phyloP scores from a whole-genome alignment of 345 rosid genomes.

The Gossypium anomalum region DNA sequence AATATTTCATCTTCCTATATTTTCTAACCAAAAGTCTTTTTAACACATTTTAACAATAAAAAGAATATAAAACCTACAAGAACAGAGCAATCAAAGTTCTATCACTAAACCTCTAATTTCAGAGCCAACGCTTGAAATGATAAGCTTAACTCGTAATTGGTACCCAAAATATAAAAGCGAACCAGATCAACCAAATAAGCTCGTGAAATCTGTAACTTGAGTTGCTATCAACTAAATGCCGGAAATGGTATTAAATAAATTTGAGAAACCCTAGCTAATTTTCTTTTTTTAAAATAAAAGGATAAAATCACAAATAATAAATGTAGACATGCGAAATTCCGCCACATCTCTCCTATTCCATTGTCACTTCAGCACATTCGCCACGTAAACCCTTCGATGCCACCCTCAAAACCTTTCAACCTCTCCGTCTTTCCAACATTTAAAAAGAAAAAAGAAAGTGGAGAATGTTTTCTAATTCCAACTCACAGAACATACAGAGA shows the following conservation, averaged over 20 bases:
- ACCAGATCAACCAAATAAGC: constrained; percentile 21
- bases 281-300: background rate
- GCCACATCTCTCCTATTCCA: constrained; percentile 7
- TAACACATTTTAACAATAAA: background rate
- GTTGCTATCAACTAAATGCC: constrained; percentile 26
- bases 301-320: background rate
- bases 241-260: background rate
- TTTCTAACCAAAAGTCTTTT: background rate
- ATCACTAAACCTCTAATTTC: constrained; percentile 15
- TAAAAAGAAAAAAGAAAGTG: no score
- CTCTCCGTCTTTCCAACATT: background rate
- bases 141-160: constrained; percentile 9
- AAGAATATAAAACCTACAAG: background rate
- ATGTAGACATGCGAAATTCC: background rate
- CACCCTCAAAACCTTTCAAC: constrained; percentile 12
- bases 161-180: background rate
- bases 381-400: constrained; percentile 22
- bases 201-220: constrained; percentile 25
- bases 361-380: constrained; percentile 13
- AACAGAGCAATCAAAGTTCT: constrained; percentile 11
- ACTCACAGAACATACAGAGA: background rate
- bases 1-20: background rate
- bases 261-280: background rate
- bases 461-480: background rate
- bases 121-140: background rate